Conservation (phyloP, 2,329 filamentous ascomycete genomes). For the Aureobasidium pullulans region DNA sequence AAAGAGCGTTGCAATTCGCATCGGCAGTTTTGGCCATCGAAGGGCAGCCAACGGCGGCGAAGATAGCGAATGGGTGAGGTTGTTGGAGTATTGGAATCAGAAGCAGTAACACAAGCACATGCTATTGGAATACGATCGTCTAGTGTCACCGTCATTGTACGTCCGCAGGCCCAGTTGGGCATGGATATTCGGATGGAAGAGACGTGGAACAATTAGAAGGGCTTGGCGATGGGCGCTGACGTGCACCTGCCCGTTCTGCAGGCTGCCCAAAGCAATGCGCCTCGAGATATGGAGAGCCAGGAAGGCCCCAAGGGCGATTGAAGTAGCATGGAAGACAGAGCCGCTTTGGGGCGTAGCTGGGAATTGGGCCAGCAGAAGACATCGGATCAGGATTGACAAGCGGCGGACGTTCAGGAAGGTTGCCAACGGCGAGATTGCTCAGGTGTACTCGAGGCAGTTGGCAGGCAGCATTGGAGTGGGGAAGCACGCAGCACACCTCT, state of each 20-base stretch:
- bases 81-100: not conserved
- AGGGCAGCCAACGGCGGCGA: not conserved
- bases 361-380: not conserved
- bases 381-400: not conserved
- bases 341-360: not conserved
- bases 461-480: not conserved
- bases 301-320: not conserved
- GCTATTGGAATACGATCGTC: constrained; percentile 10
- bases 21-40: constrained; percentile 6
- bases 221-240: not conserved
- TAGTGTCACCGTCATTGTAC: constrained; percentile 9
- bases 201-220: not conserved
- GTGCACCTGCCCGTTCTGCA: not conserved
- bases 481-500: constrained; percentile 2
- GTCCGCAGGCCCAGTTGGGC: not conserved
- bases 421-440: constrained; percentile 1
- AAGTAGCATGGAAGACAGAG: not conserved
- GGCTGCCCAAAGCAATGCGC: not conserved
- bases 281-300: not conserved
- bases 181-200: constrained; percentile 3
- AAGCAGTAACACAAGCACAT: constrained; percentile 4
- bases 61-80: not conserved
- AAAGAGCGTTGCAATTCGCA: constrained; percentile 9
- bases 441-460: not conserved
- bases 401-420: not conserved